Base-by-base conservation (phyloP, 1,139 yeast species). In the Hemisphaericaspora lyxosophila region DNA sequence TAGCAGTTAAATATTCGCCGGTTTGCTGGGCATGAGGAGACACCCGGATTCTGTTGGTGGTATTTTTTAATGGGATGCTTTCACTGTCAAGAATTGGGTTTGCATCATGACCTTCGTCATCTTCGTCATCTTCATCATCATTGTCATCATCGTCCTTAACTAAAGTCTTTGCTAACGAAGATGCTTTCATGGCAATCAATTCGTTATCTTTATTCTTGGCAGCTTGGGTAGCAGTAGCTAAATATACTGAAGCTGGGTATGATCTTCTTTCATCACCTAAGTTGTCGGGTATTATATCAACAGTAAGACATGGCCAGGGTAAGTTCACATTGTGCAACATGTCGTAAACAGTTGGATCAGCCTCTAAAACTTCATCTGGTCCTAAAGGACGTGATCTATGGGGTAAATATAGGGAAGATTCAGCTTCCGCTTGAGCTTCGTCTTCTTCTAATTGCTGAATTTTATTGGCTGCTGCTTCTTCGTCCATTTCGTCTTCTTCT, bases 301-400 rank as follows among this genome's bases (percentile, higher is more conserved):
- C 73, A 2, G 97, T 87, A 55, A 92, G 70, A 64, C 97, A 89
- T 15, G 99, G 97, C 97, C 98, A 92, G 53, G 96, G 95, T 60
- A 92, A 70, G 59, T 86, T 87, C 45, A 92, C 87, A 54, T 87
- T 87, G 64, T 92, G 99, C 43, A 92, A 71, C 97, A 92, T 90
- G 55, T 92, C 96, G 59, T 94, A 92, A 4, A 92, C 96, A 12
- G 92, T 73, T 39, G 96, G 96, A 64, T 92, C 98, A 1, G 98
- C 96, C 64, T 92, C 97, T 58, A 92, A 73, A 7, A 85, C 95
- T 67, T 92, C 98, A 65, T 89, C 95, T 2, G 96, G 95, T 1
- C 96, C 97, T 48, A 92, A 71, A 5, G 96, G 96, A 52, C 80
- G 82, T 22, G 94, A 84, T 63, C 80, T 76, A 58, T 89, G 95